Percentiles rank a stretch among this genome's conserved stretches.
These are phyloP conservation scores for Clitopilus hobsonii DNA, from an alignment of 768 basidiomycete species.

Conservation along the genomic window DNA sequence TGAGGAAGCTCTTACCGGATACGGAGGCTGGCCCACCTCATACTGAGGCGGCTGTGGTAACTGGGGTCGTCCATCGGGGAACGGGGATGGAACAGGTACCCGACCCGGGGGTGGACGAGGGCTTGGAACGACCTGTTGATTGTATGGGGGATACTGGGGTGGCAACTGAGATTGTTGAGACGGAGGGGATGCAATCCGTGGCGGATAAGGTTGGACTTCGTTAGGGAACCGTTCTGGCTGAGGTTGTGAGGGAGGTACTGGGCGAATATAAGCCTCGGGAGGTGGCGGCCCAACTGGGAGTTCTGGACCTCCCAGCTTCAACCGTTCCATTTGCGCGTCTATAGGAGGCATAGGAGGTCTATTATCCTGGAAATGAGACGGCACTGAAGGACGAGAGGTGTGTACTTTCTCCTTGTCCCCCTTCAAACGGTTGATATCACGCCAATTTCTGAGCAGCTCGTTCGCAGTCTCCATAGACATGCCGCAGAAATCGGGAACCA, in stretches of 20 bases:
- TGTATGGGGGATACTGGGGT: conserved; percentile 15
- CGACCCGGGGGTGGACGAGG: conserved; percentile 38
- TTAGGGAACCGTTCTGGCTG: conserved; percentile 22
- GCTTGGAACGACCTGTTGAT: conserved; percentile 23
- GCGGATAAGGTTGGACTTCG: conserved; percentile 29
- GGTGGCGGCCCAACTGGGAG: conserved; percentile 17
- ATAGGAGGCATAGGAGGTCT: conserved; percentile 28
- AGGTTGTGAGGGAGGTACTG: conserved; percentile 22
- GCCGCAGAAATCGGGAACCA: conserved; percentile 98
- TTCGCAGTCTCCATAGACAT: conserved; percentile 99
- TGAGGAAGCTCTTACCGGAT: conserved; percentile 24
- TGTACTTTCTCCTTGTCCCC: conserved; percentile 37
- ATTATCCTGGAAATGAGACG: conserved; percentile 23
- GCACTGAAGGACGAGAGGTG: conserved; percentile 27
- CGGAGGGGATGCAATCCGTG: conserved; percentile 8
- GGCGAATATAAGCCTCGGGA: conserved; percentile 34
- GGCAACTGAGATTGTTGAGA: conserved; percentile 20
- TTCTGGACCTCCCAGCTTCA: conserved; percentile 42
- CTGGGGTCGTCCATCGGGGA: conserved; percentile 31
- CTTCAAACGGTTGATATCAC: conserved; percentile 80
- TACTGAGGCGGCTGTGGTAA: conserved; percentile 21
- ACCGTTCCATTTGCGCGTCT: conserved; percentile 31
- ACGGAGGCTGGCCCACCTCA: conserved; percentile 20
- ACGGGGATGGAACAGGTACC: conserved; percentile 38
- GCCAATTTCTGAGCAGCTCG: conserved; percentile 83